phyloP scores from a whole-genome alignment of 140 eudicot genomes.

The Bidens hawaiensis region DNA sequence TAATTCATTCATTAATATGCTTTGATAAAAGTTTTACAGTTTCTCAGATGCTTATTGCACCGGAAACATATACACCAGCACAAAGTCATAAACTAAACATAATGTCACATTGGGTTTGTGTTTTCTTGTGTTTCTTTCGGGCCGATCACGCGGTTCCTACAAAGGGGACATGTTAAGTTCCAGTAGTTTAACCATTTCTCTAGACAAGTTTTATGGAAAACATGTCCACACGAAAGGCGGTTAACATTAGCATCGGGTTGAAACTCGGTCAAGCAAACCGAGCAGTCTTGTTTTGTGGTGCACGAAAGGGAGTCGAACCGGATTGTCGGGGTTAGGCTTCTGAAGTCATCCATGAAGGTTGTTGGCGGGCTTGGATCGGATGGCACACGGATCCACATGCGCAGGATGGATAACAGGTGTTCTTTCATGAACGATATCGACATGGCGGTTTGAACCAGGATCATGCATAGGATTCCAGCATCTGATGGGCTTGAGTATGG shows the following conservation, averaged over 20 bases:
- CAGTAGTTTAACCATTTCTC: conserved; percentile 79
- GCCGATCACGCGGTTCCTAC: conserved; percentile 54
- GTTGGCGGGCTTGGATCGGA: conserved; percentile 38
- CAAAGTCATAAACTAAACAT: neutral
- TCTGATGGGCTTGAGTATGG: conserved; percentile 65
- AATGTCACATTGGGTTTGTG: conserved; percentile 67
- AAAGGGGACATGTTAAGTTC: conserved; percentile 76
- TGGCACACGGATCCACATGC: conserved; percentile 45
- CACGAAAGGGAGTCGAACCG: conserved; percentile 46
- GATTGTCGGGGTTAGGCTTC: conserved; percentile 52
- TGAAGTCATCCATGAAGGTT: conserved; percentile 60
- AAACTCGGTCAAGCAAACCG: conserved; percentile 70
- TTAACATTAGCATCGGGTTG: conserved; percentile 60
- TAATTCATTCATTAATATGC: conserved; percentile 1
- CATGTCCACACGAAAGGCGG: conserved; percentile 74
- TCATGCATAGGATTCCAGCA: conserved; percentile 70
- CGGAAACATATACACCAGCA: conserved; percentile 1
- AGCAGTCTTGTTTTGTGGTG: conserved; percentile 47
- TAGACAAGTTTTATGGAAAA: conserved; percentile 59
- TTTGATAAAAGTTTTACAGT: neutral
- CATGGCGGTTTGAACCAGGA: conserved; percentile 68
- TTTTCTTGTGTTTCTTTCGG: conserved; percentile 46
- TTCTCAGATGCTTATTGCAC: neutral
- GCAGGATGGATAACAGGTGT: conserved; percentile 48
- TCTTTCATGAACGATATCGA: conserved; percentile 59